Conservation (phyloP, 768 basidiomycete genomes). For the Naganishia vaughanmartiniae region DNA sequence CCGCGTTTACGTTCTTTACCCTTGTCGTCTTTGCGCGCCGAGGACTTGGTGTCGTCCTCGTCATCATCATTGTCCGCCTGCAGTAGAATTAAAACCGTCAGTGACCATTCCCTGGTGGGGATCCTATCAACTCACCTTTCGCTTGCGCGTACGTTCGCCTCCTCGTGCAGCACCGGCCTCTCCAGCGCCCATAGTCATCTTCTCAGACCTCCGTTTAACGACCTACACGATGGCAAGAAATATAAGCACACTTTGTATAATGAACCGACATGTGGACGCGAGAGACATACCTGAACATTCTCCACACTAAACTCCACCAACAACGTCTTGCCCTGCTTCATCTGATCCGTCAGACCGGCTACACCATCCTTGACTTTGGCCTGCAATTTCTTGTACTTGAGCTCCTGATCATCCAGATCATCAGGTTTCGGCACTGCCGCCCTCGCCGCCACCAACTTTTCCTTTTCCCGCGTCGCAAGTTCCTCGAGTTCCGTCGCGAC, state of each 20-base stretch:
- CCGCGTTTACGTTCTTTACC: constrained; percentile 13
- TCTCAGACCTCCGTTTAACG: constrained; percentile 68
- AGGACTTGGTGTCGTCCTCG: constrained; percentile 33
- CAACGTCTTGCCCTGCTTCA: constrained; percentile 58
- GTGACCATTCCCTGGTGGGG: not conserved
- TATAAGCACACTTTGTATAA: not conserved
- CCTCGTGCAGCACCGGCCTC: constrained; percentile 26
- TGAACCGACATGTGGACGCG: not conserved
- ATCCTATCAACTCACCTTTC: constrained; percentile 30
- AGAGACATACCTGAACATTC: constrained; percentile 66
- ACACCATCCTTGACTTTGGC: constrained; percentile 57
- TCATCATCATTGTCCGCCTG: constrained; percentile 40
- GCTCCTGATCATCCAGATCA: constrained; percentile 55
- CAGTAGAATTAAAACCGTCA: constrained; percentile 24
- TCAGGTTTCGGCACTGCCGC: constrained; percentile 29
- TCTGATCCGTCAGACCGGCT: constrained; percentile 41
- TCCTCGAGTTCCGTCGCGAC: constrained; percentile 70
- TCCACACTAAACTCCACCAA: constrained; percentile 97
- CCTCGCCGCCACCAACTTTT: constrained; percentile 42
- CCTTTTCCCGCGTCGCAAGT: constrained; percentile 49
- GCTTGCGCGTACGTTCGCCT: constrained; percentile 31
- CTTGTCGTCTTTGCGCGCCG: constrained; percentile 30
- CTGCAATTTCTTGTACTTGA: constrained; percentile 62
- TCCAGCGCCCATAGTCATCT: constrained; percentile 42
- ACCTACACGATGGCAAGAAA: constrained; percentile 49